These are phyloP conservation scores for Neurospora intermedia DNA, from an alignment of 495 filamentous ascomycete genomes.

Conservation along the genomic window DNA sequence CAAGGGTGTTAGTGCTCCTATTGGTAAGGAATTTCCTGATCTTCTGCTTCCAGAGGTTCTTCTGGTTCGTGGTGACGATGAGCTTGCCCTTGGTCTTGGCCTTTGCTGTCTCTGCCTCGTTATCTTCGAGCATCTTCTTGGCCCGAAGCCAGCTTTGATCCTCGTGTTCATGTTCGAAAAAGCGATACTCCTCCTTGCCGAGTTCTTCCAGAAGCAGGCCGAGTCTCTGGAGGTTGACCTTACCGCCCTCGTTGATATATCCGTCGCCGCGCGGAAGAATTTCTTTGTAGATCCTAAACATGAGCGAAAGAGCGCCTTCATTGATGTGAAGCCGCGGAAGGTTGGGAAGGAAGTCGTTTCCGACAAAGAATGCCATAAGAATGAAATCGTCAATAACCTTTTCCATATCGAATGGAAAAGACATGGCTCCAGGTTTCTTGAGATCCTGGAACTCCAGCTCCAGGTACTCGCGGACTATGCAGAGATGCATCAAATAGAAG, in stretches of 20 bases:
- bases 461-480: constrained; percentile 93
- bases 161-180: constrained; percentile 83
- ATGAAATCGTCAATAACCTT: constrained; percentile 98
- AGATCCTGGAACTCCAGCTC: constrained; percentile 95
- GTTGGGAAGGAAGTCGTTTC: constrained; percentile 98
- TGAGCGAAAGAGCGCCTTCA: constrained; percentile 86
- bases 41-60: constrained; percentile 60
- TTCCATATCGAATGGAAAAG: constrained; percentile 86
- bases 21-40: constrained; percentile 73
- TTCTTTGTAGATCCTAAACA: constrained; percentile 95
- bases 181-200: constrained; percentile 68
- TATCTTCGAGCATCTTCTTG: constrained; percentile 51
- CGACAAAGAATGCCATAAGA: constrained; percentile 98
- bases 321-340: constrained; percentile 96
- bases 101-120: constrained; percentile 38
- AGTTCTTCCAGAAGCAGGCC: constrained; percentile 72
- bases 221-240: constrained; percentile 76
- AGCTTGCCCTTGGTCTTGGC: constrained; percentile 53
- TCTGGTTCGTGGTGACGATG: constrained; percentile 71
- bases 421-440: constrained; percentile 61
- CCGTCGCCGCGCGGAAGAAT: constrained; percentile 80
- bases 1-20: constrained; percentile 41
- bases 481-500: constrained; percentile 95
- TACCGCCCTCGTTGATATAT: constrained; percentile 92
- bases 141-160: constrained; percentile 85